Evolutionary conservation across 2,329 filamentous ascomycete genomes (phyloP).

Genomic region (Epichloe scottii): DNA sequence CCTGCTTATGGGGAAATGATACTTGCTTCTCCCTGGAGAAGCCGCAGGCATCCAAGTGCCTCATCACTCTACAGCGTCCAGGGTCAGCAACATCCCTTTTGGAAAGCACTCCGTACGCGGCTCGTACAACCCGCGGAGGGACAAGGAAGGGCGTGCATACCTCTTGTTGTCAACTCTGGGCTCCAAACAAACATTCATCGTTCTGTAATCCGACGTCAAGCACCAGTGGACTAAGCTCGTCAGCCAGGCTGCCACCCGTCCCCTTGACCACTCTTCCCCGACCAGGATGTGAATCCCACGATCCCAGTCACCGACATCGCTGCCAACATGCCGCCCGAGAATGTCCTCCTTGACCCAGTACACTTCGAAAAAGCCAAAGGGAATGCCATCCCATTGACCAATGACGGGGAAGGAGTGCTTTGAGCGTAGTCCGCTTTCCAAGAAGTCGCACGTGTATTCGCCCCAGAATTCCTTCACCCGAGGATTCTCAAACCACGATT

Average conservation of each 20-base stretch:
- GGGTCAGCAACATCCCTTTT: background rate
- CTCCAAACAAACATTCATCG: slow-evolving; percentile 73
- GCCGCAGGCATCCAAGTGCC: slow-evolving; percentile 59
- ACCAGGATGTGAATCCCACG: slow-evolving; percentile 79
- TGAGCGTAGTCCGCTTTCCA: slow-evolving; percentile 50
- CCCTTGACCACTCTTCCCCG: slow-evolving; percentile 84
- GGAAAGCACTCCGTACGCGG: too few relatives aligned
- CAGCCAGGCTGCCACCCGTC: slow-evolving; percentile 71
- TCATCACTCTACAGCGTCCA: slow-evolving; percentile 15
- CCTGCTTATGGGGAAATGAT: slow-evolving; percentile 82
- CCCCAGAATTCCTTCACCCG: slow-evolving; percentile 84
- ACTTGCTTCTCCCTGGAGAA: slow-evolving; percentile 84
- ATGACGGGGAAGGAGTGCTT: slow-evolving; percentile 81
- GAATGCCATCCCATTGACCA: slow-evolving; percentile 85
- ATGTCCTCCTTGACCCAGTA: slow-evolving; percentile 96
- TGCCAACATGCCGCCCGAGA: slow-evolving; percentile 56
- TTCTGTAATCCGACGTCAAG: slow-evolving; percentile 64
- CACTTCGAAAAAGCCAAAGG: slow-evolving; percentile 94
- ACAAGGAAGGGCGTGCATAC: slow-evolving; percentile 35
- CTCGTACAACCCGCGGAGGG: background rate
- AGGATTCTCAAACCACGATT: slow-evolving; percentile 80
- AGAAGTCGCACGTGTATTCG: slow-evolving; percentile 49
- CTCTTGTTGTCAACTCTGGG: slow-evolving; percentile 83
- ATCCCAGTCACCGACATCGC: slow-evolving; percentile 65
- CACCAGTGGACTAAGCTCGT: slow-evolving; percentile 80